Evolutionary conservation across 768 basidiomycete species (phyloP).

Genomic region (Sarcodon sp.): DNA sequence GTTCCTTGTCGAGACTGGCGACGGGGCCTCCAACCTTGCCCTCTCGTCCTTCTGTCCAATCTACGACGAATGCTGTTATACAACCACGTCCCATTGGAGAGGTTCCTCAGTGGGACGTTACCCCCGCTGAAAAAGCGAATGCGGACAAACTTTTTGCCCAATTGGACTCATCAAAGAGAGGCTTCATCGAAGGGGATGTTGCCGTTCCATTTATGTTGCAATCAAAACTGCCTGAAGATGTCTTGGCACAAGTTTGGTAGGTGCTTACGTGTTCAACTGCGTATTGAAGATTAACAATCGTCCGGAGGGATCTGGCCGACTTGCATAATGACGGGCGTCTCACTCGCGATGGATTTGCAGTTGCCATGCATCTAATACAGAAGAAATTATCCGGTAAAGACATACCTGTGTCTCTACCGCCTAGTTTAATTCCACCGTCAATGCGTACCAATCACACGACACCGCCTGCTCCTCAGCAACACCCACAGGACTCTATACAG

Average conservation of each 20-base stretch:
- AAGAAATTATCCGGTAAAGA: conserved; percentile 70
- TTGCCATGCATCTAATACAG: conserved; percentile 91
- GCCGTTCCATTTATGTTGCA: conserved; percentile 95
- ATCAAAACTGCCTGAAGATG: conserved; percentile 70
- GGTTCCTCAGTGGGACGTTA: conserved; percentile 70
- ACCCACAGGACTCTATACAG: conserved; percentile 27
- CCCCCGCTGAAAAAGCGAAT: conserved; percentile 61
- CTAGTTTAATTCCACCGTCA: conserved; percentile 70
- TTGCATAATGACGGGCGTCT: conserved; percentile 78
- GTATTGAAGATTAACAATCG: neutral
- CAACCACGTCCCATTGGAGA: conserved; percentile 7
- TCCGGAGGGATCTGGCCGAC: conserved; percentile 85
- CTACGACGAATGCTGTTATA: conserved; percentile 6
- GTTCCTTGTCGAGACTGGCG: neutral
- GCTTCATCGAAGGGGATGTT: conserved; percentile 84
- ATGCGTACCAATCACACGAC: conserved; percentile 36
- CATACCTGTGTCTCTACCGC: conserved; percentile 59
- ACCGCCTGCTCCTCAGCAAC: conserved; percentile 23
- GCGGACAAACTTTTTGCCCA: conserved; percentile 71
- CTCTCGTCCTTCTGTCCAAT: conserved; percentile 15
- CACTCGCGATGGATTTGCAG: conserved; percentile 86
- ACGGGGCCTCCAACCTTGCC: conserved; percentile 9
- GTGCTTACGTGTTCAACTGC: conserved; percentile 14
- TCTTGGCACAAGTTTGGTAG: conserved; percentile 87
- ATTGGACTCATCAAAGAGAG: conserved; percentile 64